Base-by-base conservation (phyloP, 2,329 filamentous ascomycete species). In the Dichotomopilus funicola region DNA sequence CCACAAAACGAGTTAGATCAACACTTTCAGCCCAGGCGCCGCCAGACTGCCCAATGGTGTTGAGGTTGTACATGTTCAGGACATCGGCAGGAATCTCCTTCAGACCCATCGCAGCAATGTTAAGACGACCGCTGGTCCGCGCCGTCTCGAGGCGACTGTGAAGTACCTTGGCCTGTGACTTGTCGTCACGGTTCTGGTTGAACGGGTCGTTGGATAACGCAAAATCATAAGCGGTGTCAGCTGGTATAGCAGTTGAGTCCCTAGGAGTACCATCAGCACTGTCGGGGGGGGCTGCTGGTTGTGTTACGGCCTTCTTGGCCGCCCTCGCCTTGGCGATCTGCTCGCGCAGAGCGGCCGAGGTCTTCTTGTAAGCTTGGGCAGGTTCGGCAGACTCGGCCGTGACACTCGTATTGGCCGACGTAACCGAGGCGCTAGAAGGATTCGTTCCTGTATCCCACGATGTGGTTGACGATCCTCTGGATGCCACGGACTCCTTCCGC, bases 261-360 rank as follows among this genome's bases (percentile, higher is more conserved):
- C 66, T 57, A 11, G 63, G 55, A 5, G 19, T 27, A 27, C 19
- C 19, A 27, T 62, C 52, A 19, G 59, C 54, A 1, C 53, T 54
- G 1, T 60, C 46, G 34, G 61, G 54, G 5, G 63, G 57, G 6
- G 70, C 62, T 6, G 64, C 61, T 46, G 73, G 71, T 45, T 67
- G 71, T 37, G 74, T 73, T 7, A 80, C 83, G 9, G 81, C 84
- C 59, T 83, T 81, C 55, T 83, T 87, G 2, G 90, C 88, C 2
- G 91, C 91, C 67, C 92, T 95, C 0, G 94, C 92, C 64, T 91
- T 92, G 40, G 91, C 90, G 60, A 97, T 96, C 53, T 94, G 91
- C 51, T 96, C 90, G 37, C 94, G 83, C 11, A 99, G 73, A 0
- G 91, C 86, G 12, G 81, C 76, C 0, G 92, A 96, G 0, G 91